Conservation (phyloP, 371 early-diverging fungal species). For the Basidiobolus meristosporus region DNA sequence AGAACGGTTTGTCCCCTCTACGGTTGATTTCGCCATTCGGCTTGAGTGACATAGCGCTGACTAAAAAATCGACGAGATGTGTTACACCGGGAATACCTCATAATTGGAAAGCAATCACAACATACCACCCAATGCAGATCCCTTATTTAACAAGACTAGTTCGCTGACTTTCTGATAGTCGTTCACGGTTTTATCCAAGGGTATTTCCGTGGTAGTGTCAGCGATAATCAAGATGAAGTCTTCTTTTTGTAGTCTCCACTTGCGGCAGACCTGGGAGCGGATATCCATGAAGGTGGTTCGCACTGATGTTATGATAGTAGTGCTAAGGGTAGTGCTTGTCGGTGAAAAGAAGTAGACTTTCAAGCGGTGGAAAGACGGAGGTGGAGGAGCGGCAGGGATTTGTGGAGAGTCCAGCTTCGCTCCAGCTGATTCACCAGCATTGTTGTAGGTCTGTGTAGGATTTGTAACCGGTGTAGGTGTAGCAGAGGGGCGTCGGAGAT, state of each 20-base stretch:
- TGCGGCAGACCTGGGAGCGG: not conserved
- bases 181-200: not conserved
- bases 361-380: too few relatives aligned
- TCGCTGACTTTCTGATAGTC: not conserved
- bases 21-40: conserved; percentile 1
- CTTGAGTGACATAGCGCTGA: not conserved
- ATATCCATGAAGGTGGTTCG: not conserved
- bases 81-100: too few relatives aligned
- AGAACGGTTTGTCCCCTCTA: not conserved
- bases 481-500: too few relatives aligned
- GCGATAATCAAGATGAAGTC: not conserved
- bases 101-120: not conserved
- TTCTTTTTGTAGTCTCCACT: not conserved
- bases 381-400: too few relatives aligned
- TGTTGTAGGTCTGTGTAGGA: too few relatives aligned
- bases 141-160: not conserved
- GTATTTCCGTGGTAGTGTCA: not conserved
- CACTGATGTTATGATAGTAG: not conserved
- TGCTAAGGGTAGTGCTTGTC: not conserved
- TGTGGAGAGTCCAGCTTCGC: too few relatives aligned
- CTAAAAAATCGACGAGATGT: too few relatives aligned
- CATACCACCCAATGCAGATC: not conserved
- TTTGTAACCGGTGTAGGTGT: too few relatives aligned
- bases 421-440: too few relatives aligned
- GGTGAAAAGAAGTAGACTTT: not conserved